phyloP scores from a whole-genome alignment of 139 green algal genomes.

The Deuterostichococcus epilithicus region DNA sequence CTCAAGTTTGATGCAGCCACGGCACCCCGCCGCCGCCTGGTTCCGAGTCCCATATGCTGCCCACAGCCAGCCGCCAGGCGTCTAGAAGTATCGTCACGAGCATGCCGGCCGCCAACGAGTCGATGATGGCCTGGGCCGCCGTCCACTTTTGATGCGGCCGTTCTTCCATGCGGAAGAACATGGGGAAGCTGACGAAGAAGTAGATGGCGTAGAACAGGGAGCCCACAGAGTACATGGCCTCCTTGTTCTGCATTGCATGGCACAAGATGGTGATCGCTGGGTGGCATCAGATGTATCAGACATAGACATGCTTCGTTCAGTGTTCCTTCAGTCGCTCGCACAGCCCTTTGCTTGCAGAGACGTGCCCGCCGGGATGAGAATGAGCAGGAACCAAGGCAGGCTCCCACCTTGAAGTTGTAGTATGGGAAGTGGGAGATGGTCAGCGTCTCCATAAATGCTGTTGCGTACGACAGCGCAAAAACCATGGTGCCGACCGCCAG shows the following conservation, averaged over 20 bases:
- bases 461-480: conserved; percentile 84
- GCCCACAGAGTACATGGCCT: conserved; percentile 87
- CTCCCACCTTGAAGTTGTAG: conserved; percentile 77
- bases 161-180: conserved; percentile 87
- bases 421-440: conserved; percentile 96
- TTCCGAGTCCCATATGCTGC: conserved; percentile 44
- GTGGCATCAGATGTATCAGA: too few relatives aligned
- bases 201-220: conserved; percentile 99
- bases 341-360: too few relatives aligned
- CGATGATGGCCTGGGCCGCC: conserved; percentile 22
- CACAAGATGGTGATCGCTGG: too few relatives aligned
- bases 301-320: too few relatives aligned
- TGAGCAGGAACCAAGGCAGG: neutral
- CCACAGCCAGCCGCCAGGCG: conserved; percentile 82
- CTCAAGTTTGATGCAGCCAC: neutral
- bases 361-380: too few relatives aligned
- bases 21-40: neutral
- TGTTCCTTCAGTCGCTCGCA: too few relatives aligned
- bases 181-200: conserved; percentile 95
- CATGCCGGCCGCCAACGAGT: conserved; percentile 84
- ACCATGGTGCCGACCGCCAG: conserved; percentile 46
- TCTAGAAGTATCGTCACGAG: conserved; percentile 92
- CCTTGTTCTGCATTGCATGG: conserved; percentile 25
- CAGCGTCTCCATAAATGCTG: conserved; percentile 89
- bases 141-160: conserved; percentile 38